Percentiles rank a stretch among this genome's conserved stretches.
phyloP scores from a whole-genome alignment of 1,139 yeast genomes.

The Williopsis jadinii region DNA sequence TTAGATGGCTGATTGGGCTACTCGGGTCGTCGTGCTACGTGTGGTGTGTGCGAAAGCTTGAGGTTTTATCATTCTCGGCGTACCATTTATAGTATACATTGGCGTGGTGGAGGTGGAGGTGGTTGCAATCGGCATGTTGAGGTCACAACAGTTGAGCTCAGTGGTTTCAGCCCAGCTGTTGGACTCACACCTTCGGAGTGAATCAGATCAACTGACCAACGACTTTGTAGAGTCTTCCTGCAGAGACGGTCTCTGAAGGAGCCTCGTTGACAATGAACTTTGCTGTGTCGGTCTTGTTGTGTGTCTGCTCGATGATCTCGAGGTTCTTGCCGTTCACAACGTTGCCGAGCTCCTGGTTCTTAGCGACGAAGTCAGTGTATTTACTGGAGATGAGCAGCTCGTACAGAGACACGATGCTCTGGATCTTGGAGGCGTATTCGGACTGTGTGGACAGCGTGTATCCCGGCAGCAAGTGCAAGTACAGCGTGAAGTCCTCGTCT shows the following conservation, averaged over 20 bases:
- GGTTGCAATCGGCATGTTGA: no score
- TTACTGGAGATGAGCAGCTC: constrained; percentile 30
- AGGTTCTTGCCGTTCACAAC: constrained; percentile 13
- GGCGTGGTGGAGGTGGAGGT: no score
- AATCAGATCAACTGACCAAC: constrained; percentile 12
- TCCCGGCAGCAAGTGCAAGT: constrained; percentile 38
- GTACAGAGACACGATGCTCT: constrained; percentile 30
- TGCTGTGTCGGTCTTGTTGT: constrained; percentile 15
- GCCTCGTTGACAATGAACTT: constrained; percentile 14
- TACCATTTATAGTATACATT: no score
- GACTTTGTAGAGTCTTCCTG: constrained; percentile 19
- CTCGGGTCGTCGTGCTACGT: no score
- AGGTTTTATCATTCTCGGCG: no score
- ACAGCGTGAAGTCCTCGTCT: constrained; percentile 35
- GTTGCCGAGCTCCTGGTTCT: constrained; percentile 17
- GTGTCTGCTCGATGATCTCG: constrained; percentile 13
- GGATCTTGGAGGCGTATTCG: constrained; percentile 23
- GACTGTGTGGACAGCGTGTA: constrained; percentile 25
- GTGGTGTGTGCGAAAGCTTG: no score
- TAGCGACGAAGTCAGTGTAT: constrained; percentile 27
- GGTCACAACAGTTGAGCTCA: no score
- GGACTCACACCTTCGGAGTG: no score
- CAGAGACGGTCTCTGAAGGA: constrained; percentile 18
- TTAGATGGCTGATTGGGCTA: no score
- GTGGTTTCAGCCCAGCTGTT: no score